Evolutionary conservation across 768 basidiomycete species (phyloP), one percentile per base, ranked within the genome.

Genomic region (Multifurca ochricompacta): DNA sequence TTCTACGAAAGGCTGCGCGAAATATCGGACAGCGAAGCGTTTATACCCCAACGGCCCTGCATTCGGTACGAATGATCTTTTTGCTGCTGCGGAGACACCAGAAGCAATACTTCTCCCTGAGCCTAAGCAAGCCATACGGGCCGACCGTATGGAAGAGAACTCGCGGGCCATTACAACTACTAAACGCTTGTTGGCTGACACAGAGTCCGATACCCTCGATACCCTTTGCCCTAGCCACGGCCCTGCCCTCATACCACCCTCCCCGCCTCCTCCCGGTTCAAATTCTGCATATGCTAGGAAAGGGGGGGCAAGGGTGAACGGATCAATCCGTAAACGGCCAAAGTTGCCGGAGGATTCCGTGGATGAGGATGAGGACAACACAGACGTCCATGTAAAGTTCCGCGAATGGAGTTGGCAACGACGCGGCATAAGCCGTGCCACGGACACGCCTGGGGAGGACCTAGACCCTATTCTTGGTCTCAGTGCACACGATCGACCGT

Each of bases 231-330:
- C 63, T 45, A 19, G 6, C 36, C 68, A 48, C 49, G 30, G 48
- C 34, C 53, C 58, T 19, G 49, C 62, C 25, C 74, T 86, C 44
- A 65, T 87, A 48, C 83, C 84, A 6, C 85, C 85, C 16, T 85
- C 87, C 16, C 86, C 86, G n/a, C 81, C 83, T 16, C 75, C 76
- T 3, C 69, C 61, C 10, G 61, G 57, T 21, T 48, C 59, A 3
- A 59, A 47, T 48, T 52, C 62, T 13, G 53, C 59, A 23, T 56
- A 56, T 4, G 50, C 56, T 21, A 53, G 62, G 27, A 66, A 71
- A 62, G 64, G 68, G 23, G 79, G 74, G 62, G 70, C 67, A 34
- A 77, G 72, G 55, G 66, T 65, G 11, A 74, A 44, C 35, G 50
- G 44, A 1, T 27, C 59, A 41, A 59, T 60, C 53, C 70, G 78